Evolutionary conservation across 2,329 filamentous ascomycete genomes (phyloP), one percentile per base, ranked within the genome.

Genomic region (Byssochlamys sp.): DNA sequence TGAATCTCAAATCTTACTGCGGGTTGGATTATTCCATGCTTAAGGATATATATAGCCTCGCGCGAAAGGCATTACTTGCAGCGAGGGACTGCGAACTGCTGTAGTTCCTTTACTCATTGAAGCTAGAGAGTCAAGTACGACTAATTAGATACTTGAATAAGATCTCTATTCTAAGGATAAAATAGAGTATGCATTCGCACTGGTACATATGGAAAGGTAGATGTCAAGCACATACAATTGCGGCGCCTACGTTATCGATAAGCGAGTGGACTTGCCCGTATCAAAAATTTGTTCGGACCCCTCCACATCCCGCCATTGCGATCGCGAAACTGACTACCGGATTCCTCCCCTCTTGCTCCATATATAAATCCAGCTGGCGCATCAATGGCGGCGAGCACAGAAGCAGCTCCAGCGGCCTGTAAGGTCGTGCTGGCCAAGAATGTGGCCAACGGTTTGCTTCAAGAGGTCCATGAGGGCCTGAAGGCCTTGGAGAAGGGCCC

Each of bases 391-490:
- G 63, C 69, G 29, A 59, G 68, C 62, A 57, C 63, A 51, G 62
- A 68, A 11, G 57, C 66, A 33, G 60, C 65, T 25, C 66, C 69
- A 25, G 60, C 73, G 35, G 71, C 88, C 69, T 97, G 94, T 84
- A 96, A 96, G 82, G 91, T 96, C 73, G 83, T 97, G 67, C 84
- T 95, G 65, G 90, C 92, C 59, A 88, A 88, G 65, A 88, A 86
- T 65, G 91, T 99, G 68, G 90, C 91, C 64, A 94, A 91, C 77
- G 81, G 81, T 57, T 81, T 96, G 55, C 81, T 95, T 55, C 77
- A 78, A 27, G 91, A 96, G 77, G 89, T 95, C 60, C 81, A 84
- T 63, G 83, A 88, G 59, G 89, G 87, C 5, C 78, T 96, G 59
- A 82, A 83, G 67, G 86, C 85, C 62, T 79, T 95, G 53, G 81